Evolutionary conservation across 2,329 filamentous ascomycete genomes (phyloP), one percentile per base, ranked within the genome.

Genomic region (Clarireedia sp.): DNA sequence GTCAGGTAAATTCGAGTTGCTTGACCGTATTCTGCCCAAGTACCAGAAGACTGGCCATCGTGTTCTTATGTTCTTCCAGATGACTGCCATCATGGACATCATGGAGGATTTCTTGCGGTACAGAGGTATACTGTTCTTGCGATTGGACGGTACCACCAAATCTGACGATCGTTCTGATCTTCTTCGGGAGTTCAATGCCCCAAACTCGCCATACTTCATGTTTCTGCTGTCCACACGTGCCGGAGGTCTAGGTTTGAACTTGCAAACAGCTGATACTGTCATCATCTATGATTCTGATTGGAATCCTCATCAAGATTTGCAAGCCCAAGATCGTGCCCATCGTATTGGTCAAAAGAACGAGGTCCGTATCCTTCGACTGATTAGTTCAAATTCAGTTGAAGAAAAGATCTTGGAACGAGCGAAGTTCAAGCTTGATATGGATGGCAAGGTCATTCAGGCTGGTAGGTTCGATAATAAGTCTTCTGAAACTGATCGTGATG

Each of bases 61-160:
- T 72, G 90, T 97, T 26, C 78, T 99, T 70, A 97, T 99, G 88
- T 99, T 99, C 81, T 99, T 99, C 79, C 94, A 99, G 71, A 99
- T 99, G 94, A 99, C 94, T 3, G 91, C 95, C 59, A 99, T 99
- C 69, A 99, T 99, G 94, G 96, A 99, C 73, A 99, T 99, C 67
- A 97, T 99, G 94, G 94, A 99, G 66, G 94, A 99, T 70, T 99
- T 95, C 70, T 74, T 99, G 60, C 86, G 92, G 3, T 86, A 90
- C 67, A 82, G 89, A 61, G 87, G 86, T 47, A 78, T 96, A 63
- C 80, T 87, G 67, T 99, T 95, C 69, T 79, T 99, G 62, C 90
- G 94, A 69, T 78, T 99, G 57, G 94, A 99, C 67, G 94, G 94
- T 75, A 94, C 90, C 0, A 99, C 94, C 46, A 99, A 99, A 71